Evolutionary conservation across 2,329 filamentous ascomycete species (phyloP).

Genomic region (Penicillium sp.): DNA sequence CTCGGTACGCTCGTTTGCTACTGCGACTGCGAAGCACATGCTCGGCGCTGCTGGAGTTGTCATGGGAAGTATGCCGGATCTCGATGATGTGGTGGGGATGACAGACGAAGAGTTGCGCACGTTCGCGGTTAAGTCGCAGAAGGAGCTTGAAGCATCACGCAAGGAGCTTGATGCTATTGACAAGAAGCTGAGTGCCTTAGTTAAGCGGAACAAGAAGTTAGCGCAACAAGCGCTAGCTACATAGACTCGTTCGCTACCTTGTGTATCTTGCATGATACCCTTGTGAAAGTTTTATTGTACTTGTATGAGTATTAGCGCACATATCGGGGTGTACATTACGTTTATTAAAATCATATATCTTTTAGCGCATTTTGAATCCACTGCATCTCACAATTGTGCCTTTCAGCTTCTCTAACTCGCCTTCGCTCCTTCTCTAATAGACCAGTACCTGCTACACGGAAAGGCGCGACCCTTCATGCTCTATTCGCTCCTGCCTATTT

Average conservation of each 20-base stretch:
- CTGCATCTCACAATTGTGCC: background rate
- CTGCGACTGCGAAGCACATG: conserved; percentile 44
- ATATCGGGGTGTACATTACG: background rate
- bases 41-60: conserved; percentile 38
- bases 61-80: conserved; percentile 37
- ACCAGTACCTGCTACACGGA: background rate
- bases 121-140: conserved; percentile 49
- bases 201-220: conserved; percentile 50
- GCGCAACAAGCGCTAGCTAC: conserved; percentile 46
- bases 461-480: background rate
- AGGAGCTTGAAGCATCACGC: conserved; percentile 74
- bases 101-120: conserved; percentile 46
- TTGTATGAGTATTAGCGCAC: background rate
- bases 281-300: background rate
- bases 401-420: background rate
- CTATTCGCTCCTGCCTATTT: background rate
- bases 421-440: background rate
- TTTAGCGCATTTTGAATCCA: background rate
- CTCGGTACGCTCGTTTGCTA: conserved; percentile 41
- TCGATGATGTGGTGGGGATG: conserved; percentile 50
- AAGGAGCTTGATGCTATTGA: conserved; percentile 64
- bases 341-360: background rate
- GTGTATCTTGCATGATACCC: background rate
- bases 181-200: conserved; percentile 47
- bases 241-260: background rate